Conservation (phyloP, 2,329 filamentous ascomycete species). For the Diaporthe citrichinensis region DNA sequence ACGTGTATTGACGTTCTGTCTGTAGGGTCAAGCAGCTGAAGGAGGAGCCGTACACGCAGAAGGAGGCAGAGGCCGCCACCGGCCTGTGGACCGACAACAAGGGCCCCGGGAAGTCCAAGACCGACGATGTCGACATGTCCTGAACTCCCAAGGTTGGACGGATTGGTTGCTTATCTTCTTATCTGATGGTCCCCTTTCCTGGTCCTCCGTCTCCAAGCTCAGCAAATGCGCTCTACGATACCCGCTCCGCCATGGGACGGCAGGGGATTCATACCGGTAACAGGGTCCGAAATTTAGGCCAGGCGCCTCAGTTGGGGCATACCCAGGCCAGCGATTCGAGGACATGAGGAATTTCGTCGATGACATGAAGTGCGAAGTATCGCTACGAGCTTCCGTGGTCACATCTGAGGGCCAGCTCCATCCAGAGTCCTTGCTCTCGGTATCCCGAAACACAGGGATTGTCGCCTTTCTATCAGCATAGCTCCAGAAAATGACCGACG, state of each 20-base stretch:
- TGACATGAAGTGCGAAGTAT: neutral
- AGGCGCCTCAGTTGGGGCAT: neutral
- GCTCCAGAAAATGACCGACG: neutral
- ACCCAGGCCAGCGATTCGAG: neutral
- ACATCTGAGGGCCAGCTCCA: neutral
- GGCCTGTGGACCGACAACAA: conserved; percentile 81
- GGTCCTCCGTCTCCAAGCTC: neutral
- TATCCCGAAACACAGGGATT: neutral
- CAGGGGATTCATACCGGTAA: neutral
- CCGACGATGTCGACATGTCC: conserved; percentile 58
- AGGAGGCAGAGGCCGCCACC: conserved; percentile 85
- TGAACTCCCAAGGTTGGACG: conserved; percentile 40
- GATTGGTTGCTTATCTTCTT: conserved; percentile 8
- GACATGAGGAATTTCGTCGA: neutral
- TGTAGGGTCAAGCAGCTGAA: conserved; percentile 83
- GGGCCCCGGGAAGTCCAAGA: conserved; percentile 57
- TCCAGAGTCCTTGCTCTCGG: neutral
- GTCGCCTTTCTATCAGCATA: neutral
- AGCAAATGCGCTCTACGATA: neutral
- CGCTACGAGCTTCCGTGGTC: neutral
- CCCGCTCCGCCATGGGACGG: neutral
- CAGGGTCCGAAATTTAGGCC: neutral
- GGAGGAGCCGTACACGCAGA: conserved; percentile 89
- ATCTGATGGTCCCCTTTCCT: neutral
- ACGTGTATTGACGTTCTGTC: conserved; percentile 43